Percentiles rank a stretch among this genome's conserved stretches.
phyloP scores from a whole-genome alignment of 2,329 filamentous ascomycete species.

The Beauveria scarabaeidicola region DNA sequence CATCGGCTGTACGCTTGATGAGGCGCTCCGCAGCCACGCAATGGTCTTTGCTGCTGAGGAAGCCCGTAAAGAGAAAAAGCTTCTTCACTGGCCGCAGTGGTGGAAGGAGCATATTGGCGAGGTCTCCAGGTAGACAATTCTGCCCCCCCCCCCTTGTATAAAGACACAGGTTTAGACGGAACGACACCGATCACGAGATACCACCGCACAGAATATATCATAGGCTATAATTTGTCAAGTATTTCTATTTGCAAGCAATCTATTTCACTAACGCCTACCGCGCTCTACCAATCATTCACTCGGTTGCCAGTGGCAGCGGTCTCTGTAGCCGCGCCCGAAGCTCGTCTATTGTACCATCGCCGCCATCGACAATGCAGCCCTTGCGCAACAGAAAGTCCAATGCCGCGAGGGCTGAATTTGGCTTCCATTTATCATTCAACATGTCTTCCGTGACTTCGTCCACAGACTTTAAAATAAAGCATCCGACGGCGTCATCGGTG shows the following conservation, averaged over 20 bases:
- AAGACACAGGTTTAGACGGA: not conserved
- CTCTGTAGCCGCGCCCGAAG: not conserved
- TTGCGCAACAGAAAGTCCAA: slow-evolving; percentile 28
- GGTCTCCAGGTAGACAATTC: slow-evolving; percentile 7
- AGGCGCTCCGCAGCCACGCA: slow-evolving; percentile 81
- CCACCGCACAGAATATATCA: not conserved
- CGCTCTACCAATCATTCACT: not conserved
- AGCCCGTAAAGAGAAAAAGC: slow-evolving; percentile 58
- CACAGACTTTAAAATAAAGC: slow-evolving; percentile 21
- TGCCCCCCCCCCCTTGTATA: not conserved
- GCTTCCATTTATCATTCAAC: slow-evolving; percentile 24
- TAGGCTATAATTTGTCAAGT: not conserved
- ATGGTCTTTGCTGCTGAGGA: slow-evolving; percentile 93
- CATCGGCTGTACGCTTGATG: slow-evolving; percentile 77
- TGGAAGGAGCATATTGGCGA: slow-evolving; percentile 44
- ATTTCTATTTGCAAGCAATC: not conserved
- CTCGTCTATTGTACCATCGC: slow-evolving; percentile 14
- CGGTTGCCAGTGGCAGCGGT: slow-evolving; percentile 6
- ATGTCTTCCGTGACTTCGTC: slow-evolving; percentile 23
- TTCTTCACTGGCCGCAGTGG: slow-evolving; percentile 70
- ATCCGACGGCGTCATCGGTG: slow-evolving; percentile 21
- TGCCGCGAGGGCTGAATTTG: slow-evolving; percentile 32
- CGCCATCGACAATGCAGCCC: slow-evolving; percentile 18
- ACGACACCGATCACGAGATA: not conserved
- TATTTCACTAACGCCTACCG: not conserved